A percentile compares a stretch with the other conserved stretches of the same genome.
These are phyloP conservation scores for Megacollybia marginata DNA, from an alignment of 768 basidiomycete genomes.

Conservation along the genomic window DNA sequence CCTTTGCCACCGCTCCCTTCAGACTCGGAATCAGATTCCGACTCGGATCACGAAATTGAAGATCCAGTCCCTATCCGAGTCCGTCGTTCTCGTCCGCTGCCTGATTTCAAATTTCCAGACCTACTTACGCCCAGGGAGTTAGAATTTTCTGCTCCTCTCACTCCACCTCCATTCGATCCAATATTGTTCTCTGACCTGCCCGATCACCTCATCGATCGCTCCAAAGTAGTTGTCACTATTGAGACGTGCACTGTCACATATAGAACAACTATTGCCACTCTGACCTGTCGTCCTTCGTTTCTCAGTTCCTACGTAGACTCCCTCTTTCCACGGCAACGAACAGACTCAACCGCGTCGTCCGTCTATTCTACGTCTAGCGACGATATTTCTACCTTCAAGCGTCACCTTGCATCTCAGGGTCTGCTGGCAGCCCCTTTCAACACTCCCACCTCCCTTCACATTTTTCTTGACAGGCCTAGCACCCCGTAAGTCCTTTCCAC, in stretches of 20 bases:
- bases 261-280: conserved; percentile 58
- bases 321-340: conserved; percentile 28
- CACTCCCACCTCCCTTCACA: conserved; percentile 43
- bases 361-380: conserved; percentile 48
- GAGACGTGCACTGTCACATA: conserved; percentile 67
- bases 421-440: conserved; percentile 28
- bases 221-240: conserved; percentile 59
- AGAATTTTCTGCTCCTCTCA: conserved; percentile 34
- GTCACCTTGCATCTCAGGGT: conserved; percentile 58
- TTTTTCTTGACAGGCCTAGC: conserved; percentile 78
- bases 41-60: conserved; percentile 21
- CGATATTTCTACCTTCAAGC: conserved; percentile 48
- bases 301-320: conserved; percentile 52
- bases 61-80: not conserved
- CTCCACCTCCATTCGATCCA: conserved; percentile 50
- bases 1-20: conserved; percentile 49
- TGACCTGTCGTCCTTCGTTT: conserved; percentile 62
- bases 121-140: conserved; percentile 29
- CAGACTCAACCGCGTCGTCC: conserved; percentile 43
- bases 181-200: conserved; percentile 59
- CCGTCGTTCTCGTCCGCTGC: not conserved
- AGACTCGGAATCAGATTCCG: conserved; percentile 2
- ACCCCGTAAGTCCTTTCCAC: conserved; percentile 52
- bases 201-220: conserved; percentile 39
- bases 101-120: not conserved